Evolutionary conservation across 2,329 filamentous ascomycete genomes (phyloP).

Genomic region (Sporothrix luriei): DNA sequence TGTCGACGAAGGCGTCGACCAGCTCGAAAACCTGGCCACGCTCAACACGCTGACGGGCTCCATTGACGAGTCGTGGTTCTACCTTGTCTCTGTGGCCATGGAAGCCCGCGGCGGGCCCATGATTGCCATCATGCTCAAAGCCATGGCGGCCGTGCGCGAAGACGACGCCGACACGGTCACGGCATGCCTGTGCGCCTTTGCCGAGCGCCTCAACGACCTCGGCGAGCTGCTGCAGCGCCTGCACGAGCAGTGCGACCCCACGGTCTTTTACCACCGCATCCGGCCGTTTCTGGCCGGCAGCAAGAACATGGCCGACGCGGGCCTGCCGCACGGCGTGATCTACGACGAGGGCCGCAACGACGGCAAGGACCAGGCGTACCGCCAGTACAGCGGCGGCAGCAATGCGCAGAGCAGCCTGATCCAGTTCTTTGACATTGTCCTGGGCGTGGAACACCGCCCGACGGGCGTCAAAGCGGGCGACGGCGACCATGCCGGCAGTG

Average conservation of each 20-base stretch:
- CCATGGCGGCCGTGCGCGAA: conserved; percentile 75
- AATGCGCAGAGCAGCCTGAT: conserved; percentile 97
- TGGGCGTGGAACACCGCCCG: conserved; percentile 86
- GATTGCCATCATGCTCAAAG: conserved; percentile 83
- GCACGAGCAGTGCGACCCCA: conserved; percentile 93
- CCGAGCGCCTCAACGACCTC: conserved; percentile 85
- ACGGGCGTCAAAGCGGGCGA: conserved; percentile 70
- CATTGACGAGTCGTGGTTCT: conserved; percentile 98
- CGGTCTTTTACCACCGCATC: conserved; percentile 93
- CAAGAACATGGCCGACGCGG: conserved; percentile 95
- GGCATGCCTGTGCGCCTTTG: conserved; percentile 75
- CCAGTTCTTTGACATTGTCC: conserved; percentile 92
- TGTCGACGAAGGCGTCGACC: conserved; percentile 75
- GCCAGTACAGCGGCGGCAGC: conserved; percentile 88
- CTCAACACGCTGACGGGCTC: conserved; percentile 91
- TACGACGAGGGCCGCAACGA: conserved; percentile 78
- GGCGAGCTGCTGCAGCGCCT: conserved; percentile 78
- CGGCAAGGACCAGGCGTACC: conserved; percentile 55
- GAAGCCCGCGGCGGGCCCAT: conserved; percentile 88
- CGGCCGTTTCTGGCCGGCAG: conserved; percentile 94
- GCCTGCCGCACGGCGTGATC: conserved; percentile 80
- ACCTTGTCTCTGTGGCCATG: conserved; percentile 91
- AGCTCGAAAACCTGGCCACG: conserved; percentile 83
- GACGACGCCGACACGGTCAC: conserved; percentile 72
- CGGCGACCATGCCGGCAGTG: conserved; percentile 48